Evolutionary conservation across 2,329 filamentous ascomycete species (phyloP).

Genomic region (Claviceps citrina): DNA sequence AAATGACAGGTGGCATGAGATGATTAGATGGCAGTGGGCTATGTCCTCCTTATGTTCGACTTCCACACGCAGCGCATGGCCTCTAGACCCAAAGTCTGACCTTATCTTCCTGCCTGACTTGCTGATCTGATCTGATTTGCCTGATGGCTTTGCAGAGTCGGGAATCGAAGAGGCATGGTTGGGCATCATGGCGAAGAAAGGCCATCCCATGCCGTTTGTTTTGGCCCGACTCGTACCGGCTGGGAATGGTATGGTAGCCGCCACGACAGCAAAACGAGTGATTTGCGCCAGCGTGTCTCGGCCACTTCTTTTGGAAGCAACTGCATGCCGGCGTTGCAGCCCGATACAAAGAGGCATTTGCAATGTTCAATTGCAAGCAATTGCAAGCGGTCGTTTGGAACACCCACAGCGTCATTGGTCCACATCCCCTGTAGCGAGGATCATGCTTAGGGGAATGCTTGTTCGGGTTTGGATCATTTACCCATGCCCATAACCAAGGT

Average conservation of each 20-base stretch:
- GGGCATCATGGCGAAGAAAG: background rate
- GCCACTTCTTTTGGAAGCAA: too few relatives aligned
- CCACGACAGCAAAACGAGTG: background rate
- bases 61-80: background rate
- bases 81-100: background rate
- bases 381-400: background rate
- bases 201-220: background rate
- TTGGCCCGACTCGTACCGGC: background rate
- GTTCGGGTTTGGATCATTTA: background rate
- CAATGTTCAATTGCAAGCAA: too few relatives aligned
- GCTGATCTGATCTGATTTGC: background rate
- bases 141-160: background rate
- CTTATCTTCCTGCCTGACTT: background rate
- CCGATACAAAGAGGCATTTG: too few relatives aligned
- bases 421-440: background rate
- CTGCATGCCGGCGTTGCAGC: background rate
- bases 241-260: background rate
- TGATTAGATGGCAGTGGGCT: too few relatives aligned
- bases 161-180: background rate
- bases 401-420: background rate
- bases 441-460: background rate
- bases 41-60: constrained; percentile 3
- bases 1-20: background rate
- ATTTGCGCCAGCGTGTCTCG: too few relatives aligned
- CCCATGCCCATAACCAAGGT: background rate